phyloP scores from a whole-genome alignment of 768 basidiomycete genomes.

The Hypsizygus marmoreus region DNA sequence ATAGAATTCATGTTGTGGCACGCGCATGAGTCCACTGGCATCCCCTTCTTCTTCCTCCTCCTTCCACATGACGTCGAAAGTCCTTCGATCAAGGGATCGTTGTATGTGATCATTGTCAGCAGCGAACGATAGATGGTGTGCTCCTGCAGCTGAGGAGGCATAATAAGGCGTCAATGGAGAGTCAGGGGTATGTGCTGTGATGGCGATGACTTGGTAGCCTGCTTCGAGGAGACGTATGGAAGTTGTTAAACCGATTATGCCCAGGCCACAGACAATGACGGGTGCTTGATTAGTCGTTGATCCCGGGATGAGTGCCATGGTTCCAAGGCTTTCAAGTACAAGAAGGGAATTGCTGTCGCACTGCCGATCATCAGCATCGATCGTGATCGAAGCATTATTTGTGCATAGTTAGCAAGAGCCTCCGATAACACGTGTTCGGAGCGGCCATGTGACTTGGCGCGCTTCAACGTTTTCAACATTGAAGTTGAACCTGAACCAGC shows the following conservation, averaged over 20 bases:
- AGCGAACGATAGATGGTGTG: slow-evolving; percentile 18
- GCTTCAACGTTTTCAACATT: slow-evolving; percentile 1
- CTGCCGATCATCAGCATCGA: no score
- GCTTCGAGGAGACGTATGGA: slow-evolving; percentile 17
- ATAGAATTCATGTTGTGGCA: slow-evolving; percentile 15
- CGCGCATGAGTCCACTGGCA: slow-evolving; percentile 8
- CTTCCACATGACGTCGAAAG: slow-evolving; percentile 17
- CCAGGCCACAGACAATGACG: slow-evolving; percentile 15
- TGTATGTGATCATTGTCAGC: slow-evolving; percentile 14
- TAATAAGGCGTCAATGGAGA: slow-evolving; percentile 15
- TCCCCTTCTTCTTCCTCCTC: slow-evolving; percentile 15
- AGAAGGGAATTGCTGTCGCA: no score
- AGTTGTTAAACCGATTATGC: slow-evolving; percentile 15
- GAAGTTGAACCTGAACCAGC: slow-evolving; percentile 4
- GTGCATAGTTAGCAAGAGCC: no score
- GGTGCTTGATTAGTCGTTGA: no score
- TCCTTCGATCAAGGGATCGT: slow-evolving; percentile 11
- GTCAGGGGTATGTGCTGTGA: slow-evolving; percentile 14
- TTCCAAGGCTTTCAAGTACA: no score
- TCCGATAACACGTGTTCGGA: no score
- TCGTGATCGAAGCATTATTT: no score
- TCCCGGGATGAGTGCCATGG: no score
- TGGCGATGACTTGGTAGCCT: slow-evolving; percentile 5
- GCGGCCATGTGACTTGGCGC: slow-evolving; percentile 18
- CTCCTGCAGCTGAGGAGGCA: slow-evolving; percentile 14